Evolutionary conservation across 2,329 filamentous ascomycete species (phyloP).

Genomic region (Passalora sequoiae): DNA sequence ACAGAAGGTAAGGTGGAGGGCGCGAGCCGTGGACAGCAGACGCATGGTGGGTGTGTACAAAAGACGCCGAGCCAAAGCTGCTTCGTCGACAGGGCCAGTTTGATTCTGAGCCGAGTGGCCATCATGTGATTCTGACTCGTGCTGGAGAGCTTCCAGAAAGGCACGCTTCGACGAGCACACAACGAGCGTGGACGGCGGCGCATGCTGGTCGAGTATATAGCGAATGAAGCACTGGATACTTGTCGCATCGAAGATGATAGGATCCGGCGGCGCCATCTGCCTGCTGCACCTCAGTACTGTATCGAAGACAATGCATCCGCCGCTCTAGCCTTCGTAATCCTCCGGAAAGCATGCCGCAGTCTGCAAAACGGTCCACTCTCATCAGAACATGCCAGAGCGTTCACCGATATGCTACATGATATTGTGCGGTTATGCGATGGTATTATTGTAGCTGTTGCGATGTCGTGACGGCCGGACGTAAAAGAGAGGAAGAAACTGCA

Average conservation of each 20-base stretch:
- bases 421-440: too few species aligned
- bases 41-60: slow-evolving; percentile 54
- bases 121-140: slow-evolving; percentile 5
- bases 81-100: not conserved
- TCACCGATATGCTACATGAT: too few species aligned
- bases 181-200: slow-evolving; percentile 60
- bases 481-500: too few species aligned
- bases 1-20: slow-evolving; percentile 66
- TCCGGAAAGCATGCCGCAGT: too few species aligned
- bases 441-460: too few species aligned
- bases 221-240: slow-evolving; percentile 54
- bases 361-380: too few species aligned
- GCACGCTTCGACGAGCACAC: slow-evolving; percentile 61
- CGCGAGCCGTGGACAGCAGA: slow-evolving; percentile 62
- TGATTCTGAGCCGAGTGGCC: not conserved
- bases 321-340: too few species aligned
- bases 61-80: not conserved
- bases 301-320: too few species aligned
- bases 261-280: slow-evolving; percentile 17
- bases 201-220: slow-evolving; percentile 55
- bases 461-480: too few species aligned
- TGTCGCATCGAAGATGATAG: slow-evolving; percentile 37
- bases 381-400: too few species aligned
- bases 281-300: too few species aligned
- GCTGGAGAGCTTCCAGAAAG: slow-evolving; percentile 57